Base-by-base conservation (phyloP, 345 rosid genomes). In the Dipteronia dyeriana region DNA sequence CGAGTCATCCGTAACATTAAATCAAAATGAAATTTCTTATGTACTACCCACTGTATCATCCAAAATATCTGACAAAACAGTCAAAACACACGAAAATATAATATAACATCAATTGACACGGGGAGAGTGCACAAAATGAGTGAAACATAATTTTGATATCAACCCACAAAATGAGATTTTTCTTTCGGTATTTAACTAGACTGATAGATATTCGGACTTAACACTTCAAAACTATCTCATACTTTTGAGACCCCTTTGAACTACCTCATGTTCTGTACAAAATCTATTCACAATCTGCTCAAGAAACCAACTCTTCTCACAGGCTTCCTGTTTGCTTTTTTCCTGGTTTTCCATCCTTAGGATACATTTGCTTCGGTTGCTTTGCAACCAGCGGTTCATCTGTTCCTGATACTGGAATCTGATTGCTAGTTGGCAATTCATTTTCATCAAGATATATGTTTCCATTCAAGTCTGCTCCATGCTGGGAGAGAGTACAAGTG, bases 371-470 rank as follows among this genome's bases (percentile, higher is more conserved):
- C 43, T 68, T 61, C 9, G 19, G 43, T 75, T 75, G 76, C 45
- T 81, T 47, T 2, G 51, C 62, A 22, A 45, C 9, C 45, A 38
- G 41, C 69, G 53, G 56, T 26, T 71, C 77, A 67, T 51, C 81
- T 14, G 59, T 60, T 39, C 67, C 61, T 9, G 64, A 20, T n/a
- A 34, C 56, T 22, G 17, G 34, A 66, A 78, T 74, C 11, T 49
- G 66, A 1, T 53, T n/a, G 19, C 43, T 41, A 2, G 9, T 71
- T 4, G 17, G 75, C 61, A 13, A 39, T 10, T 39, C 39, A 60
- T 19, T 70, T 22, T 76, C 68, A 41, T 68, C 22, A 19, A 76
- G 41, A 61, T 47, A 17, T 13, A 54, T 31, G 45, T 19, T 49
- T 57, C 61, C 43, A 22, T 20, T 47, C 19, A 49, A 53, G 22